A percentile compares a stretch with the other conserved stretches of the same genome.
These are phyloP conservation scores for Polytolypa hystricis DNA, from an alignment of 2,329 filamentous ascomycete species.

Conservation along the genomic window DNA sequence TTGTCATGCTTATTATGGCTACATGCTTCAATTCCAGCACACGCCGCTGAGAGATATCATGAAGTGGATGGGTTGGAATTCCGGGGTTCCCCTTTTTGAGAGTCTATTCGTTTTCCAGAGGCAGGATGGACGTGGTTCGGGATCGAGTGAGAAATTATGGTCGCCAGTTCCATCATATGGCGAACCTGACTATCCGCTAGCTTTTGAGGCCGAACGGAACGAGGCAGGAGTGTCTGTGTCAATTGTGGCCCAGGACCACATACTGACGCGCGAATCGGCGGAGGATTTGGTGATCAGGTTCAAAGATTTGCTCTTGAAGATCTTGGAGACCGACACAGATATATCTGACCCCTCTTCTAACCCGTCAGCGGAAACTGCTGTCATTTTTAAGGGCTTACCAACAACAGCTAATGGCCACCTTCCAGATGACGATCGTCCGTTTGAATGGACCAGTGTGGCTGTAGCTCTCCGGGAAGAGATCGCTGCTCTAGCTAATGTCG, in stretches of 20 bases:
- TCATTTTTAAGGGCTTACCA: not conserved
- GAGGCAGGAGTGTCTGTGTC: conserved; percentile 43
- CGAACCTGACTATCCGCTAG: conserved; percentile 60
- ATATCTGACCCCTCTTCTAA: conserved; percentile 1
- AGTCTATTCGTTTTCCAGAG: conserved; percentile 72
- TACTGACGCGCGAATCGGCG: conserved; percentile 26
- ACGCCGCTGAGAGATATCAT: conserved; percentile 68
- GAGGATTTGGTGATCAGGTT: conserved; percentile 35
- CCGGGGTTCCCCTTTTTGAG: conserved; percentile 57
- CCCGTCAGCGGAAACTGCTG: not conserved
- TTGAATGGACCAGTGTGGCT: conserved; percentile 50
- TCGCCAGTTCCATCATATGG: conserved; percentile 37
- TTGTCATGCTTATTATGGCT: conserved; percentile 61
- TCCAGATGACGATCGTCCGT: conserved; percentile 19
- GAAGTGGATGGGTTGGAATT: conserved; percentile 58
- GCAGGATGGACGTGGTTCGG: conserved; percentile 21
- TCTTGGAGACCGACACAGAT: conserved; percentile 15
- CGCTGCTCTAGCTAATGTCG: conserved; percentile 47
- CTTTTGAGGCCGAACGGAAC: conserved; percentile 58
- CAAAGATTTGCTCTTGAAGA: conserved; percentile 25
- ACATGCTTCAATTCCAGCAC: conserved; percentile 62
- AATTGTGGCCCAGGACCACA: conserved; percentile 46
- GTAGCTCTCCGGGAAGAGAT: conserved; percentile 49
- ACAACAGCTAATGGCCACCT: not conserved
- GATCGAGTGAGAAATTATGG: conserved; percentile 41